Evolutionary conservation across 169 alveolate species (phyloP), one percentile per base, ranked within the genome.

Genomic region (Eimeria praecox): DNA sequence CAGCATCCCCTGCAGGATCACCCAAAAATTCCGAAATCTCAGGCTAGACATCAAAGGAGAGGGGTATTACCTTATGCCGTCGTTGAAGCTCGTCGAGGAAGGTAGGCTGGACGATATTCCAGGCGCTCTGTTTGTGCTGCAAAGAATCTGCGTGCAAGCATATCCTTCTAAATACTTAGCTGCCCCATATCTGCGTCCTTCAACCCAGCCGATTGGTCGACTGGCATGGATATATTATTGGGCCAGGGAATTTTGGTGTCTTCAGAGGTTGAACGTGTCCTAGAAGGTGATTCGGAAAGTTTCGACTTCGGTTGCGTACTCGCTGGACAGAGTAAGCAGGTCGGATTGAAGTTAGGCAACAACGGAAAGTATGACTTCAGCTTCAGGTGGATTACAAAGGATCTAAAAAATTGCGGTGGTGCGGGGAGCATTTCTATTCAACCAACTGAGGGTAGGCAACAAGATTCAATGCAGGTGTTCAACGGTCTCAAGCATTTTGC

Each of bases 11-110:
- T 98, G 99, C 96, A 97, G 97, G 86, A 98, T 99, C 49, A 98
- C 98, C 97, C 98, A 99, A 91, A 99, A 98, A 96, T 96, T 97
- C 54, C 83, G 95, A 89, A 99, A 99, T n/a, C 96, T 98, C 42
- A 97, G 98, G 49, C 97, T 99, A 56, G 98, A 98, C 96, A 99
- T 99, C 83, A 99, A 98, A 96, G 99, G 99, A 44, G 99, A 98
- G 40, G 99, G 99, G 1, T 98, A 98, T 90, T 96, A 97, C 82
- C 97, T 98, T 44, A 96, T 96, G 78, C 98, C 98, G 40, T 33
- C 59, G 24, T 33, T 93, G 71, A 88, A 96, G 97, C 69, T 98
- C 97, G 30, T 97, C 78, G 92, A 97, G 96, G 92, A 97, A 95
- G 96, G 96, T 96, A 80, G 88, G 98, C 52, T n/a, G 42, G 18